phyloP scores from a whole-genome alignment of 139 green algal species.

The Closterium sp. region DNA sequence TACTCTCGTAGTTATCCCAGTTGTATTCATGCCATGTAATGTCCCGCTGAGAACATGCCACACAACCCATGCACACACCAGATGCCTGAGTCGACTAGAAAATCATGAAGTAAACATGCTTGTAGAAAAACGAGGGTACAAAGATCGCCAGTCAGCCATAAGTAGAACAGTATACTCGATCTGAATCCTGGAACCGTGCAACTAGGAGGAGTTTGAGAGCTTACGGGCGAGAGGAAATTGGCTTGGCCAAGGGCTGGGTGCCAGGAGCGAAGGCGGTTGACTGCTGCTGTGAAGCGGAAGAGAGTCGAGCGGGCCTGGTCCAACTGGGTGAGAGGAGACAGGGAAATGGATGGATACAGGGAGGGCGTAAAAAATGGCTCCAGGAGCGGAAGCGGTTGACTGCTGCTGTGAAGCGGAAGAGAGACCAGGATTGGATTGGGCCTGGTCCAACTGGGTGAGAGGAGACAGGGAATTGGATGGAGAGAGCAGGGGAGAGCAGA shows the following conservation, averaged over 20 bases:
- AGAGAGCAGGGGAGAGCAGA: background rate
- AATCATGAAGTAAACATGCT: too few species aligned
- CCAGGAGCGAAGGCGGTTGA: slow-evolving; percentile 78
- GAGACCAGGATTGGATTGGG: too few species aligned
- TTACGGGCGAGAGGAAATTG: slow-evolving; percentile 68
- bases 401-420: slow-evolving; percentile 34
- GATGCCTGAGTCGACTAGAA: too few species aligned
- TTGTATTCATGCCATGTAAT: slow-evolving; percentile 96
- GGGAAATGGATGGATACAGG: too few species aligned
- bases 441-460: slow-evolving; percentile 16
- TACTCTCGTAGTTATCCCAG: slow-evolving; percentile 86
- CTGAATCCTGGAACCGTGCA: too few species aligned
- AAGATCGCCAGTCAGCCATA: too few species aligned
- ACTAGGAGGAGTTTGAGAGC: background rate
- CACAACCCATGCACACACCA: background rate
- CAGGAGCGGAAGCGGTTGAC: slow-evolving; percentile 77
- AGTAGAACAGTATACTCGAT: too few species aligned
- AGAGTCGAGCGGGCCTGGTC: background rate
- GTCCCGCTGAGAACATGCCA: slow-evolving; percentile 58
- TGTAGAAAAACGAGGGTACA: too few species aligned
- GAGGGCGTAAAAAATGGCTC: too few species aligned
- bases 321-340: too few species aligned
- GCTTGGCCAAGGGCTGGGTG: slow-evolving; percentile 78
- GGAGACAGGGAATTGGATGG: too few species aligned
- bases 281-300: slow-evolving; percentile 34